Conservation (phyloP, 257 asterid genomes). For the Solanum acaule region DNA sequence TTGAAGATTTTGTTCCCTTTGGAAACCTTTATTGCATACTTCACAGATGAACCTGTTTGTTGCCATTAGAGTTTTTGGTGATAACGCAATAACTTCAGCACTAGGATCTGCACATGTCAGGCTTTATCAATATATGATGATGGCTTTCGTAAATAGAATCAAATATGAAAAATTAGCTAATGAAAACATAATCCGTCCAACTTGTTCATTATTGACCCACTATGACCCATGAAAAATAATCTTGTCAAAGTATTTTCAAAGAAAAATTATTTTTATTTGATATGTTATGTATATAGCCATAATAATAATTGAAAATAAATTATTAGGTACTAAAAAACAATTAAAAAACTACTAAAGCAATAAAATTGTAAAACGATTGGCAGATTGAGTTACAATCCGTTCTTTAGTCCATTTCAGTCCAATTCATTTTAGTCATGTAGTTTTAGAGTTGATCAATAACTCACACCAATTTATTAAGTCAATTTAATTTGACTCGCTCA, state of each 20-base stretch:
- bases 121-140: too few species aligned
- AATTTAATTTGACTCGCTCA: too few species aligned
- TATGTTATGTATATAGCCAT: background rate
- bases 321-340: too few species aligned
- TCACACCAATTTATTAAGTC: background rate
- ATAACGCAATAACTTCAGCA: constrained; percentile 1
- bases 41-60: constrained; percentile 6
- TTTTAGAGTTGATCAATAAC: background rate
- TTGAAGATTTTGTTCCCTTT: constrained; percentile 10
- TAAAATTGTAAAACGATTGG: too few species aligned
- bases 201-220: background rate
- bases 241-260: background rate
- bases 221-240: background rate
- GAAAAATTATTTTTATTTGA: too few species aligned
- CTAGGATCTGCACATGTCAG: background rate
- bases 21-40: constrained; percentile 4
- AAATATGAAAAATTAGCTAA: background rate
- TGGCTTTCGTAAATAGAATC: background rate
- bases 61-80: constrained; percentile 5
- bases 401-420: too few species aligned
- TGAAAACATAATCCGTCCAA: background rate
- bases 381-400: too few species aligned
- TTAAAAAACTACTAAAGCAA: too few species aligned
- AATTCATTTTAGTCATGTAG: too few species aligned
- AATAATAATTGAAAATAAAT: too few species aligned